Evolutionary conservation across 306 rosid species (phyloP).

Genomic region (Pyrus betulifolia): DNA sequence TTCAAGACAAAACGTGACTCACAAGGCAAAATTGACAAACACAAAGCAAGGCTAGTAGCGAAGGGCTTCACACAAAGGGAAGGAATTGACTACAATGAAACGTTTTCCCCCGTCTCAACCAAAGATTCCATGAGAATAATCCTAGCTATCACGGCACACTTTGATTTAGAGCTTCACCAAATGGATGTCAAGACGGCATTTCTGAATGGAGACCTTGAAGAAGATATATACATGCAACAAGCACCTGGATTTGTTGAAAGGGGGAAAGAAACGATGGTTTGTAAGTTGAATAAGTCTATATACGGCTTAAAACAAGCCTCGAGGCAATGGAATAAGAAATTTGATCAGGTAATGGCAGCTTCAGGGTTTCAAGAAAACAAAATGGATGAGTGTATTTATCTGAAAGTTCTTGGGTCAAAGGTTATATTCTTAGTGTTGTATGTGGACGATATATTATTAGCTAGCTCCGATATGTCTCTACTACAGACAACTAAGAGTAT

Average conservation of each 20-base stretch:
- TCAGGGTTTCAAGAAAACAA: not conserved
- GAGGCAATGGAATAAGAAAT: not conserved
- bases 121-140: not conserved
- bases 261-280: not conserved
- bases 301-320: not conserved
- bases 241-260: too few relatives aligned
- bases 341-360: not conserved
- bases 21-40: too few relatives aligned
- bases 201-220: too few relatives aligned
- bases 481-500: not conserved
- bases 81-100: too few relatives aligned
- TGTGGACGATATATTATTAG: not conserved
- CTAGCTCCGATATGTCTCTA: not conserved
- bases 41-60: not conserved
- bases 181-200: too few relatives aligned
- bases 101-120: too few relatives aligned
- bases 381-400: not conserved
- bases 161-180: too few relatives aligned
- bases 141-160: too few relatives aligned
- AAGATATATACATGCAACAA: not conserved
- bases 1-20: not conserved
- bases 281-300: not conserved
- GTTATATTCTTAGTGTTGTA: not conserved
- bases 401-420: fast-evolving
- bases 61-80: too few relatives aligned